Evolutionary conservation across 345 rosid genomes (phyloP).

Genomic region (Gossypium herbaceum): DNA sequence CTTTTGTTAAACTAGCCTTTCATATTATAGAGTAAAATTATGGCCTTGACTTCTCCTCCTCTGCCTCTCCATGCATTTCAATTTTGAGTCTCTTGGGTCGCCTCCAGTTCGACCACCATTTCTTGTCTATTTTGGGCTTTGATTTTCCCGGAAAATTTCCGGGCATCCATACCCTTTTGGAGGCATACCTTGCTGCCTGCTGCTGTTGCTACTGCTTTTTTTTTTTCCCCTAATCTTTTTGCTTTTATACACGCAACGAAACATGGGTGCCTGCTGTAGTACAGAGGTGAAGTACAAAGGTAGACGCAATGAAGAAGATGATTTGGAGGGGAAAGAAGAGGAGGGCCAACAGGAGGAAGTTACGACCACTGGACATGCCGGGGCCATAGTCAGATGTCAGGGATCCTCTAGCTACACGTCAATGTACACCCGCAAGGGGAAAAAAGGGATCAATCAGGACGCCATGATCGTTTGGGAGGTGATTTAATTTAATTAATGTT

Average conservation of each 20-base stretch:
- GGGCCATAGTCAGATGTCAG: slow-evolving; percentile 55
- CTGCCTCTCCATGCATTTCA: background rate
- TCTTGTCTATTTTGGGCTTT: slow-evolving; percentile 14
- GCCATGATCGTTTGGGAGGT: slow-evolving; percentile 98
- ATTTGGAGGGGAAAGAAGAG: slow-evolving; percentile 20
- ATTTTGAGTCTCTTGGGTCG: background rate
- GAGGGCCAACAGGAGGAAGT: slow-evolving; percentile 24
- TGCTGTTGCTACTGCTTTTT: too few species aligned
- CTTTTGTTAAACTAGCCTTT: too few species aligned
- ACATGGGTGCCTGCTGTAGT: slow-evolving; percentile 89
- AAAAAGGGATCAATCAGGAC: slow-evolving; percentile 83
- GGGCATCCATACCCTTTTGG: slow-evolving; percentile 1
- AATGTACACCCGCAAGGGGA: slow-evolving; percentile 74
- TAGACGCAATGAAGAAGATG: slow-evolving; percentile 10
- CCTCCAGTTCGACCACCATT: background rate
- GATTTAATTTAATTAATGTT: too few species aligned
- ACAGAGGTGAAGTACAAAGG: slow-evolving; percentile 31
- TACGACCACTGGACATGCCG: slow-evolving; percentile 34
- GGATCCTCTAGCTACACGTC: slow-evolving; percentile 59
- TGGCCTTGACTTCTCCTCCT: background rate
- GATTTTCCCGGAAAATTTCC: background rate
- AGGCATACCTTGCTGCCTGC: too few species aligned
- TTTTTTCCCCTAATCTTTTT: background rate
- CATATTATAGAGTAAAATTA: too few species aligned
- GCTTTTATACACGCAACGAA: slow-evolving; percentile 1